Percentiles rank a stretch among this genome's conserved stretches.
phyloP scores from a whole-genome alignment of 192 early-diverging fungal genomes.

The Allomyces macrogynus region DNA sequence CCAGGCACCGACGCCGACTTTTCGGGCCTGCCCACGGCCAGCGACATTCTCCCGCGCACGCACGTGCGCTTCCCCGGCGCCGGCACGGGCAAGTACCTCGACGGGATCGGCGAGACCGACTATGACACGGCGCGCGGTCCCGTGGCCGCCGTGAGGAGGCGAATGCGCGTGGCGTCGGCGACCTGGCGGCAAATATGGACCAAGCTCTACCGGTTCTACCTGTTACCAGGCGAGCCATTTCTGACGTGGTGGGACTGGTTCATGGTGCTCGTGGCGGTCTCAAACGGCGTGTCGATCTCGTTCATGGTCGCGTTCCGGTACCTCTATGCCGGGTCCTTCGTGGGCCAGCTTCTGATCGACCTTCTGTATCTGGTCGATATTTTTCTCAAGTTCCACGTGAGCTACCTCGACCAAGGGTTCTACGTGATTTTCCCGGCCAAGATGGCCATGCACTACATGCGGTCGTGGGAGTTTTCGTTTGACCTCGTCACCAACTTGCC shows the following conservation, averaged over 20 bases:
- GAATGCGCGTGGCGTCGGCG: too few species aligned
- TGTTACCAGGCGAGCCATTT: slow-evolving; percentile 22
- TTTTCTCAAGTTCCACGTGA: slow-evolving; percentile 26
- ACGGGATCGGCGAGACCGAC: too few species aligned
- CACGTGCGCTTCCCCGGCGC: too few species aligned
- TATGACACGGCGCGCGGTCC: too few species aligned
- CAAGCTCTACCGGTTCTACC: slow-evolving; percentile 13
- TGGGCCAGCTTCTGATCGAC: slow-evolving; percentile 19
- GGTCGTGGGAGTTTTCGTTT: slow-evolving; percentile 17
- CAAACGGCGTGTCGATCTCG: slow-evolving; percentile 19
- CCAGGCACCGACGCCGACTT: too few species aligned
- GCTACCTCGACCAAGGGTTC: slow-evolving; percentile 25
- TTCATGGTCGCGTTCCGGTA: slow-evolving; percentile 31
- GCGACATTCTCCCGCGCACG: too few species aligned
- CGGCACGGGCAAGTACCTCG: too few species aligned
- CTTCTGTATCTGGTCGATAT: slow-evolving; percentile 20
- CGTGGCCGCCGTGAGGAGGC: too few species aligned
- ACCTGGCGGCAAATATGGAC: background rate
- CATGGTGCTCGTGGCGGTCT: slow-evolving; percentile 17
- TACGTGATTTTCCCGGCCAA: slow-evolving; percentile 32
- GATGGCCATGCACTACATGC: slow-evolving; percentile 24
- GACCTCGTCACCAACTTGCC: slow-evolving; percentile 24
- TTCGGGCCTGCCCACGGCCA: too few species aligned
- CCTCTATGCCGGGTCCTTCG: slow-evolving; percentile 10
- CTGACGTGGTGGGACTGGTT: slow-evolving; percentile 15